Base-by-base conservation (phyloP, 257 asterid genomes). In the Marsdenia floribunda region DNA sequence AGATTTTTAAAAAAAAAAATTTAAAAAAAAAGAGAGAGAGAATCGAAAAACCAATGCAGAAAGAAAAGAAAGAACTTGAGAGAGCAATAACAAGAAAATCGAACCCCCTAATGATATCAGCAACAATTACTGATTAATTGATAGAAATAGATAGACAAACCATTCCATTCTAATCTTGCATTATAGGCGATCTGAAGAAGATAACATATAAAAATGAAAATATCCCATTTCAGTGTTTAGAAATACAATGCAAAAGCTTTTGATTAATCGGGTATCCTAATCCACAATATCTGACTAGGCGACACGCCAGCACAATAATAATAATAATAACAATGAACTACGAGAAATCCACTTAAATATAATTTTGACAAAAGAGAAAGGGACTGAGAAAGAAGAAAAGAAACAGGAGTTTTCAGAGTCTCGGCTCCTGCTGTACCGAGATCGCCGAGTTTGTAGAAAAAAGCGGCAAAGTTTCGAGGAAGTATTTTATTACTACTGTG, bases 301-400 rank as follows among this genome's bases (percentile, higher is more conserved):
- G 61, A 69, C 82, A 74, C 82, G 82, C 73, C 50, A 79, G 68
- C 75, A 54, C 53, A n/a, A 58, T 6, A 0, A 54, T 21, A 52
- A 16, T 18, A 52, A 18, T 16, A 49, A 49, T 52, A 22, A 55
- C 21, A n/a, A 29, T 11, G 49, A 44, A 44, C 37, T 10, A 44
- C 37, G 35, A 19, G 46, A 21, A 42, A 1, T 19, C 52, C 57
- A 73, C 12, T 44, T 44, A 6, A 6, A 44, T 44, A 46, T 42
- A 59, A 59, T 50, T 47, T 18, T 33, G 11, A 35, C 10, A 35
- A 63, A 14, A 61, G n/a, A 33, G 33, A 69, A 47, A 40, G 42
- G 57, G 5, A 16, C 18, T 5, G 59, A 21, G 3, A 19, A 5
- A 53, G 6, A 16, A 18, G n/a, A 53, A 21, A 29, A 35, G 4